A percentile compares a stretch with the other conserved stretches of the same genome.
These are phyloP conservation scores for Pythium coloratum DNA, from an alignment of 352 stramenopile genomes.

Conservation along the genomic window DNA sequence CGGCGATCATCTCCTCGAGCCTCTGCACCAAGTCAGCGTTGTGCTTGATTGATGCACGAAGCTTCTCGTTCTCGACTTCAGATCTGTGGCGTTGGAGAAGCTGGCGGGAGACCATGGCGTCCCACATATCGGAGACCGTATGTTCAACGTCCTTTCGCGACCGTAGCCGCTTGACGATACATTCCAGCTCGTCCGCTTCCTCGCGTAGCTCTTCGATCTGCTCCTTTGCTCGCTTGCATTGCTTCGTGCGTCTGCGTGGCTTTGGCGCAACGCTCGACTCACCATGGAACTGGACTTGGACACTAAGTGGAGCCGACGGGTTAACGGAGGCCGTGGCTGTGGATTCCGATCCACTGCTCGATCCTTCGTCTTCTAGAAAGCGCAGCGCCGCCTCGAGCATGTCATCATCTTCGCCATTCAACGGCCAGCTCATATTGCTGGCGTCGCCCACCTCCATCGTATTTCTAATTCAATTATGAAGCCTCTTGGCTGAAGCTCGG, in stretches of 20 bases:
- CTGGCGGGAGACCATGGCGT: neutral
- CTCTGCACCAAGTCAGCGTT: neutral
- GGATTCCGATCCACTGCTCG: too few relatives aligned
- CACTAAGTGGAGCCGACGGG: too few relatives aligned
- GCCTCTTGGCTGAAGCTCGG: too few relatives aligned
- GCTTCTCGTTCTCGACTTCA: neutral
- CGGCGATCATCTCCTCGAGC: neutral
- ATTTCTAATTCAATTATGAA: too few relatives aligned
- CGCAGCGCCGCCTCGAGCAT: neutral
- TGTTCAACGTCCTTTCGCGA: neutral
- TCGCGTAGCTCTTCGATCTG: neutral
- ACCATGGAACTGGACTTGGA: too few relatives aligned
- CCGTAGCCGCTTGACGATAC: neutral
- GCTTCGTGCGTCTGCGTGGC: neutral
- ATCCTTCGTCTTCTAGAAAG: neutral
- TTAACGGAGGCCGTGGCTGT: too few relatives aligned
- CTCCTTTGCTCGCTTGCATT: neutral
- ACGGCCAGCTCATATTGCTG: neutral
- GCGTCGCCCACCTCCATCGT: too few relatives aligned
- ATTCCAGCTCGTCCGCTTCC: neutral
- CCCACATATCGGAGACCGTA: neutral
- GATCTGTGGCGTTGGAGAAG: neutral
- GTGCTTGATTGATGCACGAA: neutral
- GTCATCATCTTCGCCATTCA: neutral
- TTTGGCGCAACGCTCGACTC: neutral